Conservation (phyloP, 495 filamentous ascomycete species). For the Acidomyces sp. region DNA sequence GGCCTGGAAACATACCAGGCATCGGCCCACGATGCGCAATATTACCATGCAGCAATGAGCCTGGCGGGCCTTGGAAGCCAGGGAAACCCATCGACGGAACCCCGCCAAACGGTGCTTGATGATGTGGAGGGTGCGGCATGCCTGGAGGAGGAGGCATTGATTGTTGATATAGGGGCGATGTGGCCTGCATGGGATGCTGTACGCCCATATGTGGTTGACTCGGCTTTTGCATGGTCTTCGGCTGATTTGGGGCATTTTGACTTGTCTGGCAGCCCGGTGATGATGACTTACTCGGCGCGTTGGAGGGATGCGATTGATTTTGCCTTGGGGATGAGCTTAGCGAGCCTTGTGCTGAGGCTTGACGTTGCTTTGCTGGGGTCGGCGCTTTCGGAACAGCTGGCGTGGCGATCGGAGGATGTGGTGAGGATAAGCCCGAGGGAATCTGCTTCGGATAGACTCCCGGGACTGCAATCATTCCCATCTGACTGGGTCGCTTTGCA, state of each 20-base stretch:
- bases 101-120: conserved; percentile 34
- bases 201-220: conserved; percentile 19
- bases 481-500: conserved; percentile 36
- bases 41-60: conserved; percentile 25
- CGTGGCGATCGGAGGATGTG: conserved; percentile 62
- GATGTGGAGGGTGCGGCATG: conserved; percentile 35
- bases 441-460: conserved; percentile 39
- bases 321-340: conserved; percentile 56
- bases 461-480: conserved; percentile 40
- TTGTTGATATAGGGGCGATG: conserved; percentile 34
- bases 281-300: conserved; percentile 44
- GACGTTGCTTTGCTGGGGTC: conserved; percentile 55
- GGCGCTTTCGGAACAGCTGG: conserved; percentile 72
- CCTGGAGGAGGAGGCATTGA: conserved; percentile 37
- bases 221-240: conserved; percentile 26
- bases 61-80: conserved; percentile 23
- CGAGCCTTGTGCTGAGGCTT: conserved; percentile 70
- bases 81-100: conserved; percentile 27
- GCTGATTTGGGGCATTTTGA: conserved; percentile 31
- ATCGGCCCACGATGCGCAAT: conserved; percentile 23
- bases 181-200: conserved; percentile 36
- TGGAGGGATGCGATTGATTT: conserved; percentile 35
- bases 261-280: conserved; percentile 45
- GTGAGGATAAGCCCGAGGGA: conserved; percentile 49
- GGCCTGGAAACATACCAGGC: conserved; percentile 26